Percentiles rank a stretch among this genome's conserved stretches.
Conservation (phyloP, 2,329 filamentous ascomycete species). For the Ramularia collo-cygni region DNA sequence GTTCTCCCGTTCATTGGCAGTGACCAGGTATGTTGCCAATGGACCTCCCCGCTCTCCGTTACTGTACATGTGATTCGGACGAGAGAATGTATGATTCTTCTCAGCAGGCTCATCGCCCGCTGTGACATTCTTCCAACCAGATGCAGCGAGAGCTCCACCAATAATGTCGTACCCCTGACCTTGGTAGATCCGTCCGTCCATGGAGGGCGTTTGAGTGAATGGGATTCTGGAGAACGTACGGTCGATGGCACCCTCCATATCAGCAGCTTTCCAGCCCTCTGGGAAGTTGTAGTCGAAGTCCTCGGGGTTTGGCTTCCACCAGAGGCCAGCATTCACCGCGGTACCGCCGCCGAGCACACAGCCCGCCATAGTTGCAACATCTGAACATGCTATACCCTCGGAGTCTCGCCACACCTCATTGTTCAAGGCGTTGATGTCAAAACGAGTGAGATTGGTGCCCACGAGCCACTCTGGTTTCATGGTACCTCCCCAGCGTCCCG, state of each 20-base stretch:
- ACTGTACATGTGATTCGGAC: slow-evolving; percentile 61
- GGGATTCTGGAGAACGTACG: slow-evolving; percentile 64
- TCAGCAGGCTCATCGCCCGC: slow-evolving; percentile 53
- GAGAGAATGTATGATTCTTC: slow-evolving; percentile 60
- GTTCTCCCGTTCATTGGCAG: slow-evolving; percentile 52
- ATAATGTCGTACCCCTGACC: slow-evolving; percentile 60
- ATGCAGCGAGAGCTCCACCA: slow-evolving; percentile 49
- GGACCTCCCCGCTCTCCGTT: slow-evolving; percentile 63
- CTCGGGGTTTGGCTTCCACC: slow-evolving; percentile 57
- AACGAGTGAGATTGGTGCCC: slow-evolving; percentile 58
- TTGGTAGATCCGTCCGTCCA: slow-evolving; percentile 60
- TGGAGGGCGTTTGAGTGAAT: slow-evolving; percentile 59
- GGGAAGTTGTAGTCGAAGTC: slow-evolving; percentile 73
- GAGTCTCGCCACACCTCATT: slow-evolving; percentile 63
- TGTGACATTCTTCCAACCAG: slow-evolving; percentile 57
- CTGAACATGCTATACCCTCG: slow-evolving; percentile 57
- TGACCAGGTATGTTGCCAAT: slow-evolving; percentile 63
- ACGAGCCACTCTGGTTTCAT: slow-evolving; percentile 57
- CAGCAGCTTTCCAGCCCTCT: slow-evolving; percentile 59
- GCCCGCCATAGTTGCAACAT: slow-evolving; percentile 66
- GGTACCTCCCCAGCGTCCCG: slow-evolving; percentile 58
- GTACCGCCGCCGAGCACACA: slow-evolving; percentile 64
- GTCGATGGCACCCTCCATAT: slow-evolving; percentile 53
- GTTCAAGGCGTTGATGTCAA: slow-evolving; percentile 64
- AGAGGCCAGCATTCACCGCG: slow-evolving; percentile 61